A percentile compares a stretch with the other conserved stretches of the same genome.
Conservation (phyloP, 73 alveolate species). For the Tetrahymena elliotti region DNA sequence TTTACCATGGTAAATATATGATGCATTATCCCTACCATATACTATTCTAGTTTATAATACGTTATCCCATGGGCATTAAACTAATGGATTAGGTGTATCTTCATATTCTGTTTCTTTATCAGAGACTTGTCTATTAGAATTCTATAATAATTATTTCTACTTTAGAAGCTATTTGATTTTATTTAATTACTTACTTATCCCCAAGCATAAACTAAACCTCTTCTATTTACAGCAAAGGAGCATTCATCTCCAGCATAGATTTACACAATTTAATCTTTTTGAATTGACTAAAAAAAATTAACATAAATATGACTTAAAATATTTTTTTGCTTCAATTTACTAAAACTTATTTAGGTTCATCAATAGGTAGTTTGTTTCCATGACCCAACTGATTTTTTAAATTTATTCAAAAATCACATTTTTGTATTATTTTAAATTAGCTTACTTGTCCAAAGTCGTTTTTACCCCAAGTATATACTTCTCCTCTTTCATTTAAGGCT, state of each 20-base stretch:
- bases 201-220: constrained; percentile 45
- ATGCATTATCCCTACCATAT: neutral
- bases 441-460: constrained; percentile 59
- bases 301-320: neutral
- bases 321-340: neutral
- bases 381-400: neutral
- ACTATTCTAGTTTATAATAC: neutral
- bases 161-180: too few relatives aligned
- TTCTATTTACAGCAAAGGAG: constrained; percentile 45
- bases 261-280: constrained; percentile 5
- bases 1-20: neutral
- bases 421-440: neutral
- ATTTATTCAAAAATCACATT: neutral
- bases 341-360: neutral
- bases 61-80: neutral
- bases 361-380: neutral
- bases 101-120: neutral
- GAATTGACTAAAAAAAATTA: neutral
- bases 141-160: neutral
- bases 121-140: neutral
- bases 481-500: constrained; percentile 46
- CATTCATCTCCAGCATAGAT: constrained; percentile 45
- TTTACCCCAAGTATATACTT: constrained; percentile 58
- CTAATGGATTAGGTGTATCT: neutral
- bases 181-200: constrained; percentile 9